phyloP scores from a whole-genome alignment of 179 eudicot species.

The Sideroxylon spinosum region DNA sequence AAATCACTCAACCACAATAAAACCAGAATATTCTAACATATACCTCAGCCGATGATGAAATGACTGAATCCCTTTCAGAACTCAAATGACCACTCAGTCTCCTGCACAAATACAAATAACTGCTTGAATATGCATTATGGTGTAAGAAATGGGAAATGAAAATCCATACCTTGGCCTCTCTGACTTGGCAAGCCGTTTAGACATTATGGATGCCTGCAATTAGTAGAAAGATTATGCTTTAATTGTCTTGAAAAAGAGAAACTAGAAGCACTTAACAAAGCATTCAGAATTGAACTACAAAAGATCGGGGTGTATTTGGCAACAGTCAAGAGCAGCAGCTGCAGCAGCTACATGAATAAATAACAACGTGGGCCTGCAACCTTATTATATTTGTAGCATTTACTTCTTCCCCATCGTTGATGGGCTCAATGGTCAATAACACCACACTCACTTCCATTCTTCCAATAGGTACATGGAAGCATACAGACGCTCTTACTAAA shows the following conservation, averaged over 20 bases:
- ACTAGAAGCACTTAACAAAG: background rate
- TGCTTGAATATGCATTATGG: background rate
- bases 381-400: background rate
- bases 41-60: slow-evolving; percentile 41
- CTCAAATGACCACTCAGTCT: slow-evolving; percentile 39
- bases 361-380: background rate
- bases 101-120: slow-evolving; percentile 30
- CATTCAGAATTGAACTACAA: background rate
- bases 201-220: slow-evolving; percentile 91
- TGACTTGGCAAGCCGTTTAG: slow-evolving; percentile 73
- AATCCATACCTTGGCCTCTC: slow-evolving; percentile 65
- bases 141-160: background rate
- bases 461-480: background rate
- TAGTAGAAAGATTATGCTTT: slow-evolving; percentile 1
- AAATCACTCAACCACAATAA: too few relatives aligned
- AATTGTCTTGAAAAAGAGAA: background rate
- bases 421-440: background rate
- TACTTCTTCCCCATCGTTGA: background rate
- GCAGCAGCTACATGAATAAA: slow-evolving; percentile 6
- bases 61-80: slow-evolving; percentile 46
- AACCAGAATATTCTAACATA: too few relatives aligned
- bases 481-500: background rate
- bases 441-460: background rate
- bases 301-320: background rate
- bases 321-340: background rate